Conservation (phyloP, 768 basidiomycete genomes). For the Suillus paluster region DNA sequence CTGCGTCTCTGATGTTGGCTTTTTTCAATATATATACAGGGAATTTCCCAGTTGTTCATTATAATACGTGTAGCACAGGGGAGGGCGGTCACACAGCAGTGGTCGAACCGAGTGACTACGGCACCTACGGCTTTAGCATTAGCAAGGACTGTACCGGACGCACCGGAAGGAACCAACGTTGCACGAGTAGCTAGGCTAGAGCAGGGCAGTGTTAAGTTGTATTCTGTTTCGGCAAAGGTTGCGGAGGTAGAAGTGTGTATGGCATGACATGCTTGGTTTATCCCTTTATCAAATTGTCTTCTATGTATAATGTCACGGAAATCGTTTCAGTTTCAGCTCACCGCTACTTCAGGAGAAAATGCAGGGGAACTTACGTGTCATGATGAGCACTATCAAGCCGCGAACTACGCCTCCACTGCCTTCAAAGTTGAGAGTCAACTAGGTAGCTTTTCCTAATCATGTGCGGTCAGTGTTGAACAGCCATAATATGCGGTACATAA, state of each 20-base stretch:
- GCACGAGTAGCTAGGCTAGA: not conserved
- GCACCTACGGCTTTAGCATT: not conserved
- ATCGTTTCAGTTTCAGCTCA: not conserved
- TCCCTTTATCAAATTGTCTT: not conserved
- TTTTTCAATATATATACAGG: not conserved
- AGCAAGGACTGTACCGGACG: not conserved
- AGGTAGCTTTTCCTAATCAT: no score
- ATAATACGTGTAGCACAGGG: constrained; percentile 1
- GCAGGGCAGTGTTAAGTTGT: not conserved
- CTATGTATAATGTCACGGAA: not conserved
- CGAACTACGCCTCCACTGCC: no score
- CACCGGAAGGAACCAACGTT: not conserved
- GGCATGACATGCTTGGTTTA: not conserved
- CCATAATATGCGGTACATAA: no score
- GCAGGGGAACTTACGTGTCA: no score
- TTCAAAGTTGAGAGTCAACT: no score
- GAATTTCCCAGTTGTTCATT: not conserved
- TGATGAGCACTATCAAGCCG: no score
- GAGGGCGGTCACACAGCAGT: not conserved
- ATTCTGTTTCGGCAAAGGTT: not conserved
- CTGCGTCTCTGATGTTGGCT: not conserved
- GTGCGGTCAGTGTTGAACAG: no score
- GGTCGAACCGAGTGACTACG: not conserved
- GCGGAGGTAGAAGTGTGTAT: not conserved
- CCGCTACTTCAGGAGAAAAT: not conserved